Evolutionary conservation across 768 basidiomycete species (phyloP).

Genomic region (Sarcodon sp.): DNA sequence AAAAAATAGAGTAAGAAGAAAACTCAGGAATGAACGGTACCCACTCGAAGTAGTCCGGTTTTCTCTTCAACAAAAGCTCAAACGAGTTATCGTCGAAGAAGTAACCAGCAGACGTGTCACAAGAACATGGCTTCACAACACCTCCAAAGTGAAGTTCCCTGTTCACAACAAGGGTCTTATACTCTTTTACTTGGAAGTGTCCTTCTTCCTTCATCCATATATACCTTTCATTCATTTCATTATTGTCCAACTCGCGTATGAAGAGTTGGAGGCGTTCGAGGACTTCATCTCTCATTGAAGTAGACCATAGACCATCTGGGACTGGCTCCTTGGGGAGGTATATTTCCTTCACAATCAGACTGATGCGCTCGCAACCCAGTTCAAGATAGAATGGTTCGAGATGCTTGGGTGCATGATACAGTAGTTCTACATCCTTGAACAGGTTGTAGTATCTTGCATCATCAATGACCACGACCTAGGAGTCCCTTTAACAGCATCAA

Average conservation of each 20-base stretch:
- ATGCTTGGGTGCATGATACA: neutral
- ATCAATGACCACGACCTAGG: conserved; percentile 63
- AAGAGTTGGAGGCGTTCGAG: conserved; percentile 84
- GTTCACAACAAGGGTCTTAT: conserved; percentile 46
- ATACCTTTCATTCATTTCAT: conserved; percentile 44
- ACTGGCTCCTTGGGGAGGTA: conserved; percentile 50
- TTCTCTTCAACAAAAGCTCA: conserved; percentile 38
- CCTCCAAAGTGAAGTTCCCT: conserved; percentile 46
- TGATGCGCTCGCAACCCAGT: conserved; percentile 68
- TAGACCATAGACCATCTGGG: conserved; percentile 29
- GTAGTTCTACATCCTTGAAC: conserved; percentile 57
- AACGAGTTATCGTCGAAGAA: conserved; percentile 14
- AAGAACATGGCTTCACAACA: conserved; percentile 33
- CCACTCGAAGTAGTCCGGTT: conserved; percentile 65
- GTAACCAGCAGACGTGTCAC: conserved; percentile 52
- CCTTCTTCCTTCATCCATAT: conserved; percentile 52
- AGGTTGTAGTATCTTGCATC: conserved; percentile 83
- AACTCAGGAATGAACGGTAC: conserved; percentile 53
- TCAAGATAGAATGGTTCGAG: conserved; percentile 42
- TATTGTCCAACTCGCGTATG: conserved; percentile 75
- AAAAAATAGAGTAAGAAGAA: conserved; percentile 28
- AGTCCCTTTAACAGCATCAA: conserved; percentile 78
- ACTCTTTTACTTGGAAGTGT: conserved; percentile 63
- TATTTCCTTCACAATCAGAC: conserved; percentile 63
- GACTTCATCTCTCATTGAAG: conserved; percentile 45